Base-by-base conservation (phyloP, 192 early-diverging fungal genomes). In the Chytriomyces sp. region DNA sequence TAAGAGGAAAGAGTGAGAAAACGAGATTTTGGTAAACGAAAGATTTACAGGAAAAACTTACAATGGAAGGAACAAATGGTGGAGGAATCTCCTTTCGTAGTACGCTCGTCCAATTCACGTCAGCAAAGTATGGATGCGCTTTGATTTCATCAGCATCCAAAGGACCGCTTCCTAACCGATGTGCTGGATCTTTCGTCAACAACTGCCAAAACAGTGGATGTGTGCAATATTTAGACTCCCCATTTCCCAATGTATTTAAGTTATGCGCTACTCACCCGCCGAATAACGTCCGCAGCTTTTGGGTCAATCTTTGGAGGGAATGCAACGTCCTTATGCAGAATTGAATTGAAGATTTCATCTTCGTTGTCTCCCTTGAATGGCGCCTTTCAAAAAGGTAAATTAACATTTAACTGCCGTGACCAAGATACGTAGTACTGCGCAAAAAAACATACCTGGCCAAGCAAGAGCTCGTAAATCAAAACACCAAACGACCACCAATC, bases 311-410 rank as follows among this genome's bases (percentile, higher is more conserved):
- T 93, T 69, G 94, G 91, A 2, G 97, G 96, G 79, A 96, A 98
- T 50, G 94, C 73, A 73, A 97, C 94, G 70, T 98, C 96, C 79
- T 97, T 95, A 64, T 97, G 91, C 72, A 99, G 82, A 81, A 99
- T 99, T 2, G 96, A 93, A 73, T 97, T 94, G 82, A 97, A 99
- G 67, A 98, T 99, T 86, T 98, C 94, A 73, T 98, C 96, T 80
- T 98, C 97, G 76, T 97, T 93, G 26, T 96, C 94, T 49, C 98
- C 96, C 61, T 91, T 86, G 89, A 99, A 99, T 47, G 97, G 97
- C 6, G 93, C 95, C 35, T 35, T n/a, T n/a, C n/a, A n/a, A n/a
- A n/a, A 4, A 35, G 93, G 89, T 66, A 4, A 91, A 35, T 3
- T 4, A 35, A 35, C 4, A 1, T 35, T 35, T 35, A 35, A 35